These are phyloP conservation scores for Bipolaris zeicola DNA, from an alignment of 2,329 filamentous ascomycete genomes.

Conservation along the genomic window DNA sequence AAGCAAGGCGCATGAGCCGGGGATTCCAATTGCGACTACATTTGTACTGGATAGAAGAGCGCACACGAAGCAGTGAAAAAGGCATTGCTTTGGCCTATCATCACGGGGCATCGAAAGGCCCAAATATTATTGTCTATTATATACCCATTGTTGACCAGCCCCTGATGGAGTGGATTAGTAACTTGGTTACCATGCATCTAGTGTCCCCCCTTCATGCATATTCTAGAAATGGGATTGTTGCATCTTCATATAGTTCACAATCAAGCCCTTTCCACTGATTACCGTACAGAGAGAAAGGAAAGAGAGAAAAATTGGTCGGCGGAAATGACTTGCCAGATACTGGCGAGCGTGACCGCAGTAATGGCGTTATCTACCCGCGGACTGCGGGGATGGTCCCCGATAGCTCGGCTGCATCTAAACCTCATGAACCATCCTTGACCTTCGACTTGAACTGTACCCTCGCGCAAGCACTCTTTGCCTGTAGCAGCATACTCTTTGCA, in stretches of 20 bases:
- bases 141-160: neutral
- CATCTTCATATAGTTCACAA: neutral
- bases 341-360: conserved; percentile 5
- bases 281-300: neutral
- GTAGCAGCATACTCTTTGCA: conserved; percentile 6
- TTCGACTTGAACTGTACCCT: conserved; percentile 12
- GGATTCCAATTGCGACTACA: conserved; percentile 1
- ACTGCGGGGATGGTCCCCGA: conserved; percentile 17
- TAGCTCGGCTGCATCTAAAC: conserved; percentile 19
- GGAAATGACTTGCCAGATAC: neutral
- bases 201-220: neutral
- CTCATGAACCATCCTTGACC: conserved; percentile 5
- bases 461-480: conserved; percentile 8
- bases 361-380: conserved; percentile 17
- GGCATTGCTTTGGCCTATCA: conserved; percentile 10
- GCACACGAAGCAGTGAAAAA: neutral
- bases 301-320: neutral
- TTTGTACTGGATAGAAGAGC: conserved; percentile 8
- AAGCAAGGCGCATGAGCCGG: conserved; percentile 7
- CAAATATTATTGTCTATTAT: conserved; percentile 2
- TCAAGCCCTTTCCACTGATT: neutral
- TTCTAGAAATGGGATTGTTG: neutral
- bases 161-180: neutral
- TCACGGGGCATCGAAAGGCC: neutral
- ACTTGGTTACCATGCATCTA: neutral